Evolutionary conservation across 257 asterid species (phyloP), one percentile per base, ranked within the genome.

Genomic region (Pogostemon cablin): DNA sequence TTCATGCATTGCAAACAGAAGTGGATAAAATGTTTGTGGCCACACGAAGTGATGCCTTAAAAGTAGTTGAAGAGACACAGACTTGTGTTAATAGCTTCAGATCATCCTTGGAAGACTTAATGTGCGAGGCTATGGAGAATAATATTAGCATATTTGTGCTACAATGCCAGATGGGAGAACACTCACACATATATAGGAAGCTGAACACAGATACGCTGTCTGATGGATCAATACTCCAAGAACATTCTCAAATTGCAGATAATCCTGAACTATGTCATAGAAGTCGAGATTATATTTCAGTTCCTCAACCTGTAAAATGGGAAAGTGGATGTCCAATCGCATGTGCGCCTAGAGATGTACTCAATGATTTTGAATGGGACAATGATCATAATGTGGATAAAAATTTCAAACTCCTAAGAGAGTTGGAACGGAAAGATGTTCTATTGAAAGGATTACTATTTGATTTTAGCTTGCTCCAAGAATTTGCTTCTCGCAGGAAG

Each of bases 401-500:
- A 65, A 86, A 72, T 53, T 65, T 76, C 55, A 76, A 81, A 68
- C 95, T 89, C 68, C 73, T 77, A 82, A 83, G 77, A 78, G 92
- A 87, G 87, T 78, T 92, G 62, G 78, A 86, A 72, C 80, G 81
- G 10, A 92, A 88, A 78, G 84, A 85, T 60, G 82, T 60, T 82
- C 37, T 89, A 70, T 70, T 92, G 84, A 80, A 88, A 77, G 98
- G 98, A 75, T 79, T 92, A 69, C 93, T 86, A 64, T 90, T 86
- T 75, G 98, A 92, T 82, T 83, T 89, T 75, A 88, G 90, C 82
- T 83, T 90, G 85, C 84, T 92, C 81, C 98, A 92, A 81, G 98
- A 92, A 78, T 87, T 88, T 71, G 86, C 91, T 67, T 85, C 95
- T 75, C 74, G 81, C 80, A 82, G 85, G 83, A 90, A 77, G 73